Conservation (phyloP, 2,329 filamentous ascomycete genomes). For the Pseudomassariella vexata region DNA sequence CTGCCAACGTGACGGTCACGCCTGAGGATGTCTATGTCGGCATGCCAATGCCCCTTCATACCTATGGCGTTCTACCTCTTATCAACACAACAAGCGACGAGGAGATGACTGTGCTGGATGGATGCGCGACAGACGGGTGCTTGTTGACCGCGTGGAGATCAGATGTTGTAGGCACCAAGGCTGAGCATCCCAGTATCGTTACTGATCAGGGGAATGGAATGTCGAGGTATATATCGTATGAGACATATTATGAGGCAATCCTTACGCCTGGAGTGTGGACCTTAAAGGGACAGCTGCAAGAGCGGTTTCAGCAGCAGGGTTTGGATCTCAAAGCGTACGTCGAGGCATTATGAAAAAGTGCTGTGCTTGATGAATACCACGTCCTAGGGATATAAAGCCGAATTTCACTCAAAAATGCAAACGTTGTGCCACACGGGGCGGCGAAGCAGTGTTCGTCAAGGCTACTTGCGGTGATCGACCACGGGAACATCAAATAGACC, state of each 20-base stretch:
- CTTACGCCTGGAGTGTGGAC: not conserved
- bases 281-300: conserved; percentile 1
- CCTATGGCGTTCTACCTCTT: conserved; percentile 13
- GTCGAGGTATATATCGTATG: conserved; percentile 16
- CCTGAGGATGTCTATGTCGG: conserved; percentile 16
- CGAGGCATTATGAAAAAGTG: not conserved
- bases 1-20: conserved; percentile 14
- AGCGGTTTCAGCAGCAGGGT: not conserved
- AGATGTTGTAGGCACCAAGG: conserved; percentile 12
- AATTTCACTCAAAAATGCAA: too few species aligned
- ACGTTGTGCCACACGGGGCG: too few species aligned
- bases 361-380: too few species aligned
- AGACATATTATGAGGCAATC: conserved; percentile 2
- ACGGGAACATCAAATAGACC: too few species aligned
- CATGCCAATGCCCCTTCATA: conserved; percentile 20
- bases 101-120: conserved; percentile 14
- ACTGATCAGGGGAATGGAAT: conserved; percentile 13
- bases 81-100: conserved; percentile 20
- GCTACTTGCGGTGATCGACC: too few species aligned
- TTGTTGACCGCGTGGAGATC: conserved; percentile 20
- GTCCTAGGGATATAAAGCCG: too few species aligned
- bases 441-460: too few species aligned
- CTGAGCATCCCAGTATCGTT: conserved; percentile 19
- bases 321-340: conserved; percentile 1
- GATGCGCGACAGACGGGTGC: conserved; percentile 7